Base-by-base conservation (phyloP, 257 asterid species). In the Perilla frutescens region DNA sequence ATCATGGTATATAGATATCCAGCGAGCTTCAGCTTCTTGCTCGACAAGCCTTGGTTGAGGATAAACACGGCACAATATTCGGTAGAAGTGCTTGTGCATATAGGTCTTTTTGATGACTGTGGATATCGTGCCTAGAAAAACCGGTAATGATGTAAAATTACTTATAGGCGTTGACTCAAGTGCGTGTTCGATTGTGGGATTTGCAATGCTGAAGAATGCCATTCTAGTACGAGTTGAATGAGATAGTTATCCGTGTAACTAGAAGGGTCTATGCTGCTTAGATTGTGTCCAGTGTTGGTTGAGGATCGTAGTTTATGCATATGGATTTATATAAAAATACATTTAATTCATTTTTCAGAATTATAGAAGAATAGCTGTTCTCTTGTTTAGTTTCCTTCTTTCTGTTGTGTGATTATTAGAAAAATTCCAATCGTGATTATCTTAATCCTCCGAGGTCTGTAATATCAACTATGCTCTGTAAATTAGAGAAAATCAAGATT, bases 201-300 rank as follows among this genome's bases (percentile, higher is more conserved):
- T 58, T 20, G 5, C 0, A 13, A 26, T n/a, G 5, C 6, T 45
- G 26, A 9, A 53, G 62, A 11, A 14, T 51, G 10, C 26, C 41
- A 3, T 37, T 12, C 26, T 26, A 8, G 41, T 43, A 53, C 66
- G 6, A 9, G 66, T 29, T 2, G 36, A 45, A 53, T 44, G 15
- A 15, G 55, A 26, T 50, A 2, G 31, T 47, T 45, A 3, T 45
- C n/a, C 34, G n/a, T 53, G 36, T 34, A 8, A 8, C 29, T 29
- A 50, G 54, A 32, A 69, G 49, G 48, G 32, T 20, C 12, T 69
- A 13, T 45, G 39, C 45, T 50, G 49, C 64, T 14, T 68, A 76
- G 69, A 12, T 50, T 41, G 55, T 31, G n/a, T 15, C 10, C 1
- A 3, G 12, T 45, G 10, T 41, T 72, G 44, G 56, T 57, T 45